phyloP scores from a whole-genome alignment of 1,139 yeast species.

The Pichia sp. region DNA sequence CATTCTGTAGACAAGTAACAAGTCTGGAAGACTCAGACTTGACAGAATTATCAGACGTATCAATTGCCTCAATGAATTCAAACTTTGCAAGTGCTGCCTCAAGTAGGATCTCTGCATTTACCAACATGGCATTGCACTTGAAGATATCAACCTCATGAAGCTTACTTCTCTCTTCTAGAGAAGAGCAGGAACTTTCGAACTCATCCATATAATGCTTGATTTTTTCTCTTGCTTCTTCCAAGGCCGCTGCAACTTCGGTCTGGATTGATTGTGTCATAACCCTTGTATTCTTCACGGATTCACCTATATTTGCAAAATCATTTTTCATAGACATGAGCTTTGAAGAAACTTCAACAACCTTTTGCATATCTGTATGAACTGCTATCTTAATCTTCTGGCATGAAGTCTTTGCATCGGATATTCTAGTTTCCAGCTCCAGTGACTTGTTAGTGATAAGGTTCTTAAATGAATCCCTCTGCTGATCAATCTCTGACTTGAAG shows the following conservation, averaged over 20 bases:
- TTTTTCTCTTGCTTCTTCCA: conserved; percentile 5
- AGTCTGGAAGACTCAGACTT: conserved; percentile 8
- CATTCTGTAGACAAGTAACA: conserved; percentile 15
- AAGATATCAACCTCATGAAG: conserved; percentile 17
- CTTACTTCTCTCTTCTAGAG: conserved; percentile 13
- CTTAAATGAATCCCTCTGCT: conserved; percentile 6
- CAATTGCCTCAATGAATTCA: conserved; percentile 14
- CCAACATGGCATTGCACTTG: conserved; percentile 21
- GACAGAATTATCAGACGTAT: not conserved
- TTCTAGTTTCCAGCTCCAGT: conserved; percentile 8
- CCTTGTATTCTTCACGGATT: not conserved
- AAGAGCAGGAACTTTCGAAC: conserved; percentile 10
- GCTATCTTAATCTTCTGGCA: conserved; percentile 4
- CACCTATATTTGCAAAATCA: not conserved
- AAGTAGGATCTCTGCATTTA: conserved; percentile 21
- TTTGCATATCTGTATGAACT: conserved; percentile 10
- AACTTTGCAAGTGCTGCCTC: conserved; percentile 23
- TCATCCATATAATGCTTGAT: conserved; percentile 15
- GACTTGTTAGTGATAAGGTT: conserved; percentile 8
- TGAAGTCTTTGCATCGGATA: conserved; percentile 2
- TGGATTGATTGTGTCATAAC: not conserved
- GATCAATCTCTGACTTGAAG: conserved; percentile 8
- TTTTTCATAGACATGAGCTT: not conserved
- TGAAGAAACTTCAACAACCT: not conserved
- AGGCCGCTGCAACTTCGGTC: conserved; percentile 1